These are phyloP conservation scores for Coniochaeta hoffmannii DNA, from an alignment of 2,329 filamentous ascomycete species.

Conservation along the genomic window DNA sequence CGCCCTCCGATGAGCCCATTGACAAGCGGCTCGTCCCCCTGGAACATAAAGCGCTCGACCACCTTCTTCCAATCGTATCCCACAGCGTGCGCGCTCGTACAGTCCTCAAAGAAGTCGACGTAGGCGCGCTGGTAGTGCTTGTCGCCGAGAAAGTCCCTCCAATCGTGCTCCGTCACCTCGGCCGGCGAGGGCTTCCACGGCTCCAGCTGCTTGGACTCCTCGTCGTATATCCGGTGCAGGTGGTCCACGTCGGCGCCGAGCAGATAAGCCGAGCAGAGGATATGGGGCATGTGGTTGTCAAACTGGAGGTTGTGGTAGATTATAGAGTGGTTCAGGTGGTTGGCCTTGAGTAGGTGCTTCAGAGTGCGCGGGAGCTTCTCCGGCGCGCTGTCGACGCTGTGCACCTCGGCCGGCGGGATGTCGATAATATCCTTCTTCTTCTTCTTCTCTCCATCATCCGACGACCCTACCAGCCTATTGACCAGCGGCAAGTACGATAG, in stretches of 20 bases:
- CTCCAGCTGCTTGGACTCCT: slow-evolving; percentile 63
- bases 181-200: slow-evolving; percentile 77
- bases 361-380: slow-evolving; percentile 76
- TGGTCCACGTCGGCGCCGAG: slow-evolving; percentile 69
- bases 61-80: slow-evolving; percentile 81
- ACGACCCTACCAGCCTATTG: slow-evolving; percentile 18
- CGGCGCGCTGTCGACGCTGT: slow-evolving; percentile 71
- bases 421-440: too few relatives aligned
- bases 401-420: slow-evolving; percentile 62
- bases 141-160: slow-evolving; percentile 77
- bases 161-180: slow-evolving; percentile 77
- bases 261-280: slow-evolving; percentile 78
- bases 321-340: slow-evolving; percentile 84
- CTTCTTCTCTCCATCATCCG: slow-evolving; percentile 11
- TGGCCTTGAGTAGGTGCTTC: slow-evolving; percentile 85
- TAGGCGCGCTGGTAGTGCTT: slow-evolving; percentile 80
- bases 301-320: slow-evolving; percentile 67
- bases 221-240: slow-evolving; percentile 74
- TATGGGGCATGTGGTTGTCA: slow-evolving; percentile 78
- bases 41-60: slow-evolving; percentile 68
- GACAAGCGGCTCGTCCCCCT: slow-evolving; percentile 67
- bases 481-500: slow-evolving; percentile 22
- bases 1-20: slow-evolving; percentile 73
- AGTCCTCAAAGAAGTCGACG: slow-evolving; percentile 93
- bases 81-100: slow-evolving; percentile 59